Base-by-base conservation (phyloP, 441 rosid genomes). In the Kokia cookei region DNA sequence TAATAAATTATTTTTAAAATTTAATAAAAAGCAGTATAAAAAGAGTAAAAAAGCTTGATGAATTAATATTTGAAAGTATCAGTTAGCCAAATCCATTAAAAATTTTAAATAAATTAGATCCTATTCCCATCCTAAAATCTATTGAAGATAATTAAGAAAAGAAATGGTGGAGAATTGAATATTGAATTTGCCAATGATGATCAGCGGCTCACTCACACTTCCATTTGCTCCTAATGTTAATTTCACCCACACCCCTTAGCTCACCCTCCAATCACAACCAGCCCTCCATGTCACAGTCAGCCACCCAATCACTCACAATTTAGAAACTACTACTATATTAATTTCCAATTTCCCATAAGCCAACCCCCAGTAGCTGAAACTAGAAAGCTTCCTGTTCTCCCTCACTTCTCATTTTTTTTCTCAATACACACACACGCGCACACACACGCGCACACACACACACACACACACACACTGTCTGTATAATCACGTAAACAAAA, bases 221-320 rank as follows among this genome's bases (percentile, higher is more conserved):
- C n/a, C n/a, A n/a, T n/a, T n/a, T n/a, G 10, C 48, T 71, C 71
- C 35, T 48, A 82, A 6, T 0, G 32, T 12, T 35, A 48, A 62
- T 48, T 9, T 45, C 35, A 45, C 72, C 57, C 2, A 12, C 15
- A 37, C 37, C 57, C 15, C n/a, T n/a, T n/a, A n/a, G n/a, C n/a
- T n/a, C n/a, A n/a, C n/a, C n/a, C 55, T 66, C 84, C 85, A 75
- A 80, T 72, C 72, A 78, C 37, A 58, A 3, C 35, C 1, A 35
- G n/a, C 4, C 55, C 40, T n/a, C 45, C 0, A 79, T 61, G 58
- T 83, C 87, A 84, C 91, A 75, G 78, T 74, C 76, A 1, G 82
- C 77, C 19, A 76, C 60, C 55, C 0, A 82, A 86, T 79, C 84
- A 67, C 55, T 58, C 51, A n/a, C 73, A 6, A 22, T 5, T 22